Conservation (phyloP, 1,139 yeast genomes). For the Pichia kudriavzevii region DNA sequence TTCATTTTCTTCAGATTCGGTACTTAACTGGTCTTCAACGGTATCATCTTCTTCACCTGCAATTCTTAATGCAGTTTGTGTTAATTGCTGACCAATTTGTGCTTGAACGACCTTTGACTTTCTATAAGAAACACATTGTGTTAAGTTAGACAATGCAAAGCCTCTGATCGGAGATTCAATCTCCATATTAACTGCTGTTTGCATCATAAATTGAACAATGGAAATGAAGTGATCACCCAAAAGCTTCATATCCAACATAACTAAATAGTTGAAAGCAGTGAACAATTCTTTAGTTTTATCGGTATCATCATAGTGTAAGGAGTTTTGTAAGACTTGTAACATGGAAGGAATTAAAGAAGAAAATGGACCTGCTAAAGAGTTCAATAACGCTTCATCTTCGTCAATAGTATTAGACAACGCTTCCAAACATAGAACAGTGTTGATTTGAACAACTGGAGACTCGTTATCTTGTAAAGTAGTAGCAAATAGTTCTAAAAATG, state of each 20-base stretch:
- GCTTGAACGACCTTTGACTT: conserved; percentile 56
- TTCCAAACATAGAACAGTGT: conserved; percentile 78
- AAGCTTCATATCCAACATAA: conserved; percentile 67
- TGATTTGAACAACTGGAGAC: conserved; percentile 68
- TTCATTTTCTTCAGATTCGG: conserved; percentile 83
- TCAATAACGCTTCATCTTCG: conserved; percentile 40
- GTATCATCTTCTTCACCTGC: conserved; percentile 76
- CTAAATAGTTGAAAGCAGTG: conserved; percentile 76
- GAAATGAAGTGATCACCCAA: conserved; percentile 70
- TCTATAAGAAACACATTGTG: conserved; percentile 65
- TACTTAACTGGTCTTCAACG: conserved; percentile 68
- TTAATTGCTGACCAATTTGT: conserved; percentile 76
- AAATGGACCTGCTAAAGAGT: conserved; percentile 50
- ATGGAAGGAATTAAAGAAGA: conserved; percentile 67
- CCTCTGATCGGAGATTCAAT: conserved; percentile 77
- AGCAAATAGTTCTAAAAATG: conserved; percentile 63
- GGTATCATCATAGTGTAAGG: conserved; percentile 61
- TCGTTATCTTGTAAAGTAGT: conserved; percentile 61
- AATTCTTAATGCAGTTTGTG: conserved; percentile 66
- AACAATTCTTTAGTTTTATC: conserved; percentile 71
- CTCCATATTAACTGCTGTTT: conserved; percentile 59
- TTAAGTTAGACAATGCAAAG: conserved; percentile 79
- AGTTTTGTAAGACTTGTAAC: conserved; percentile 75
- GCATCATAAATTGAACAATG: conserved; percentile 66
- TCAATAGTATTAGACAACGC: conserved; percentile 60